Evolutionary conservation across 1,139 yeast genomes (phyloP), one percentile per base, ranked within the genome.

Genomic region (Yamadazyma sp.): DNA sequence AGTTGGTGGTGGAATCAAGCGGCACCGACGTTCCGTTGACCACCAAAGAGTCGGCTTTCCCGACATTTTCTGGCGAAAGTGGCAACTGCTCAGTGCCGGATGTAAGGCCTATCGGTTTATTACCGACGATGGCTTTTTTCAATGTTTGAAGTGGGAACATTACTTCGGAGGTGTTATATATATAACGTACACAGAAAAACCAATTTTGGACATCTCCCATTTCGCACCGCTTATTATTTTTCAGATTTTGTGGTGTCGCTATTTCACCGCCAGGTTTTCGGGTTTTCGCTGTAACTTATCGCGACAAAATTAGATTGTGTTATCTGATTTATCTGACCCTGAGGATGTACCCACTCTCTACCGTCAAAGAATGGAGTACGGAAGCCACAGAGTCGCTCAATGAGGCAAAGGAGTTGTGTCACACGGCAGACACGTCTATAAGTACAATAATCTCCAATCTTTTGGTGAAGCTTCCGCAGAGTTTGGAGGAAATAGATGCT

Each of bases 1-100:
- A 84, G 42, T 76, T 74, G 3, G 95, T 84, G n/a, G 49, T 46
- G 11, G 62, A 59, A 50, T 73, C 69, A 36, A 85, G 55, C 41
- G 57, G 58, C 45, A 45, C 64, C 11, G 38, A 27, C 14, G 44
- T 36, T 4, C 47, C 51, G 20, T 66, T 73, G 32, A 72, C 55
- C 40, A 55, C 56, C 26, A 66, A 69, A 38, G 60, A 56, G 8
- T 64, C 56, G 33, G 76, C 76, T 5, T 64, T 67, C 38, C 59
- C 58, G 34, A 72, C 66, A 18, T 60, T 54, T 18, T 54, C 61
- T 2, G 61, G 55, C 16, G 41, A 43, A 6, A 42, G 30, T 2
- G 27, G 28, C 17, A 41, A 3, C 15, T 27, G 17, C 11, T n/a
- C 5, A 22, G 31, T 17, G 11, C 26, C 17, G 15, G 26, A 16